Evolutionary conservation across 140 eudicot species (phyloP).

Genomic region (Cichorium intybus): DNA sequence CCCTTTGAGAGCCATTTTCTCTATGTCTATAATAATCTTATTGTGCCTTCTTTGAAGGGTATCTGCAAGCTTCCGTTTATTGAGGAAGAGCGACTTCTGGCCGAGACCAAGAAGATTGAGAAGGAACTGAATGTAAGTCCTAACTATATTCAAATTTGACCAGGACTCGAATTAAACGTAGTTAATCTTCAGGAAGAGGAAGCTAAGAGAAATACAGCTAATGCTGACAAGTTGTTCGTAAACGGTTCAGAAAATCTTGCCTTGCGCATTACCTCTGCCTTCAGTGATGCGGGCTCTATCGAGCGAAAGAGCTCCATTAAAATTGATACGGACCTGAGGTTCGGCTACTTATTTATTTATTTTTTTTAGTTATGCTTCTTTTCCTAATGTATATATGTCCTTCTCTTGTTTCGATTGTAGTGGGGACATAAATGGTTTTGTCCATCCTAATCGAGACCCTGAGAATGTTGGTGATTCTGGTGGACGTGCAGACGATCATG

Average conservation of each 20-base stretch:
- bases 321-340: constrained; percentile 31
- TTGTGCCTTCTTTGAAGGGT: constrained; percentile 33
- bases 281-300: background rate
- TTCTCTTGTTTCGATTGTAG: constrained; percentile 4
- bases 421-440: constrained; percentile 33
- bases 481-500: background rate
- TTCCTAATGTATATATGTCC: background rate
- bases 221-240: constrained; percentile 32
- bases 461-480: constrained; percentile 6
- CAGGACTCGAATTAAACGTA: background rate
- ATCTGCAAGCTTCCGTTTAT: constrained; percentile 63
- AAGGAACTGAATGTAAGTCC: constrained; percentile 36
- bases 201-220: constrained; percentile 34
- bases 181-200: constrained; percentile 38
- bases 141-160: background rate
- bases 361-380: too few relatives aligned
- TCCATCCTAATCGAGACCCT: constrained; percentile 1
- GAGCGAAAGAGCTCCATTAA: constrained; percentile 6
- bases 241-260: constrained; percentile 25
- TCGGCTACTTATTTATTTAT: too few relatives aligned
- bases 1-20: background rate
- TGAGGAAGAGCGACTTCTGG: constrained; percentile 44
- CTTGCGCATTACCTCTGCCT: constrained; percentile 8
- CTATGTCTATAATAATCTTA: background rate
- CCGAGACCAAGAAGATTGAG: constrained; percentile 40